Base-by-base conservation (phyloP, 2,329 filamentous ascomycete species). In the Colletotrichum agaves region DNA sequence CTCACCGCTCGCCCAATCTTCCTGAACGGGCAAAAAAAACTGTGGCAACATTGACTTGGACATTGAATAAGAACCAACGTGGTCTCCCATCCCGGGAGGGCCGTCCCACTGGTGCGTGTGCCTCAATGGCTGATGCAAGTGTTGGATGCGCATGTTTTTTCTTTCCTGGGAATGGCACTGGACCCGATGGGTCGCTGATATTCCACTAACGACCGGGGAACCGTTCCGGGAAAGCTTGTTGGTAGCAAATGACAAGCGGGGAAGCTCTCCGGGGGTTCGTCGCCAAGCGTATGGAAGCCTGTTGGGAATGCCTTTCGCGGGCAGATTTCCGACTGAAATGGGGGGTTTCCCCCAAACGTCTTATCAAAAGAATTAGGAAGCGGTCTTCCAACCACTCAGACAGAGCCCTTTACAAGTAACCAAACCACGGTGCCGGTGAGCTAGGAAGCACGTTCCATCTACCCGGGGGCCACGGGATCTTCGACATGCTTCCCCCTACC, bases 211-310 rank as follows among this genome's bases (percentile, higher is more conserved):
- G 33, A 27, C 47, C 47, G 47, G 15, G 27, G 27, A 52, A 27
- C n/a, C 17, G 7, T 52, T 52, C 47, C 27, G 47, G 46, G 17
- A 52, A 52, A 31, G 23, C 33, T 52, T 33, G 33, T 52, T 23
- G 33, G 27, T 52, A 27, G 47, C 27, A 52, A 52, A 52, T 35
- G 27, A 52, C 33, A 52, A n/a, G 47, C 47, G 27, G 47, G 47
- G 47, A 52, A 17, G 23, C 47, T 52, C 15, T 52, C 23, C 15
- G 47, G 23, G 46, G n/a, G 27, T 52, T 52, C 47, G 47, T 52
- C 15, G 47, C 11, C 47, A 31, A 35, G 47, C 47, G 12, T 13
- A 27, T 33, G 47, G 47, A 52, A 19, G 23, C 15, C 15, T 52
- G 47, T n/a, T 27, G 8, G 47, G 47, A 52, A 17, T 19, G 47